A percentile compares a stretch with the other conserved stretches of the same genome.
Conservation (phyloP, 2,329 filamentous ascomycete genomes). For the Aspergillus tubingensis region DNA sequence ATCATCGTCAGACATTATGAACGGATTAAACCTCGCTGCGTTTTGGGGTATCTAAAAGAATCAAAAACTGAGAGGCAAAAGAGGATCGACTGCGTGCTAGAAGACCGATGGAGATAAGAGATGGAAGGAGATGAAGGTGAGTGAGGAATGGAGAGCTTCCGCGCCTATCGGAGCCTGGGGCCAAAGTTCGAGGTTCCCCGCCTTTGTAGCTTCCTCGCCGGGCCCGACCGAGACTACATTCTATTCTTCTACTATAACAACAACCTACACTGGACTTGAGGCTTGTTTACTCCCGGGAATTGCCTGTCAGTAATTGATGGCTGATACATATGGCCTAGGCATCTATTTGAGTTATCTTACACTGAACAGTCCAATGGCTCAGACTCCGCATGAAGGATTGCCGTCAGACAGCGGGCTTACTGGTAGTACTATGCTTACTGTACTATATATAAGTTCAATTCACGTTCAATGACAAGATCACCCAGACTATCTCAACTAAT, state of each 20-base stretch:
- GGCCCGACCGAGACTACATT: neutral
- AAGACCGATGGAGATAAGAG: neutral
- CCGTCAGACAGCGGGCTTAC: too few relatives aligned
- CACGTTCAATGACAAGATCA: too few relatives aligned
- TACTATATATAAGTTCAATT: too few relatives aligned
- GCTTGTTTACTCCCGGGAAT: neutral
- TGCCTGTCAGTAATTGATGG: neutral
- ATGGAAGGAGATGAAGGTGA: neutral
- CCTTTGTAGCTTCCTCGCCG: constrained; percentile 7
- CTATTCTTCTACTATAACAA: neutral
- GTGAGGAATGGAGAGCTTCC: constrained; percentile 12
- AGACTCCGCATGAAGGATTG: too few relatives aligned
- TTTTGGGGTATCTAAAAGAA: neutral
- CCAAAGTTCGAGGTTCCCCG: constrained; percentile 13
- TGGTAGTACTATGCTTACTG: too few relatives aligned
- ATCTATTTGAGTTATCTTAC: too few relatives aligned
- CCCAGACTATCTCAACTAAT: too few relatives aligned
- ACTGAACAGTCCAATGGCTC: too few relatives aligned
- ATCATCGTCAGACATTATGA: constrained; percentile 75
- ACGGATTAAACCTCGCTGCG: neutral
- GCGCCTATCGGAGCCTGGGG: constrained; percentile 24
- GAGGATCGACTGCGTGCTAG: neutral
- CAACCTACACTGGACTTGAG: neutral
- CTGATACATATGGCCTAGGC: too few relatives aligned
- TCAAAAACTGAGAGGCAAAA: neutral